Percentiles rank a stretch among this genome's conserved stretches.
phyloP scores from a whole-genome alignment of 495 filamentous ascomycete species.

The Talaromyces stipitatus region DNA sequence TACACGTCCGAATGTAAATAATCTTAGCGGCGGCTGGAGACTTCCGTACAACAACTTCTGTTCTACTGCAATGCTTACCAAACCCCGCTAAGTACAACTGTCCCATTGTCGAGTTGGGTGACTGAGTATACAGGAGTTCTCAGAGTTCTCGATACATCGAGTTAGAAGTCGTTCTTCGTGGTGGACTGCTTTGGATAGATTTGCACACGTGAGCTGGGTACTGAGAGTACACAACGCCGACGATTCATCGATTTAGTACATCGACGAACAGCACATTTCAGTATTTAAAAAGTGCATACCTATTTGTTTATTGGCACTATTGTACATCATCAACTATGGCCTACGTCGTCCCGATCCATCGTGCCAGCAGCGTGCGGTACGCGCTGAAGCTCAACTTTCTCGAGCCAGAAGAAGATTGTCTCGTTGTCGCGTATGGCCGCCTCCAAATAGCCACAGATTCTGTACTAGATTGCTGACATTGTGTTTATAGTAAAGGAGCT shows the following conservation, averaged over 20 bases:
- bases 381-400: constrained; percentile 75
- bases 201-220: background rate
- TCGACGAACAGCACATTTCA: background rate
- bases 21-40: background rate
- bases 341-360: constrained; percentile 89
- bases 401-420: constrained; percentile 61
- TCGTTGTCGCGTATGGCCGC: constrained; percentile 73
- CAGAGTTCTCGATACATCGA: background rate
- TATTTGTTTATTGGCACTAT: background rate
- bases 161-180: background rate
- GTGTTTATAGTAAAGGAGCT: constrained; percentile 67
- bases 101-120: background rate
- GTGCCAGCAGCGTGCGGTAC: constrained; percentile 82
- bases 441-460: background rate
- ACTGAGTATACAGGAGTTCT: background rate
- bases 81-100: background rate
- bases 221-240: background rate
- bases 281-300: background rate
- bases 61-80: background rate
- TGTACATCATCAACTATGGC: constrained; percentile 55
- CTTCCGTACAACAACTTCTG: background rate
- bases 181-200: background rate
- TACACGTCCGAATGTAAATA: too few species aligned
- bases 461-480: constrained; percentile 7
- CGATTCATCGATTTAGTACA: background rate